These are phyloP conservation scores for Rubroshorea leprosula DNA, from an alignment of 345 rosid genomes.

Conservation along the genomic window DNA sequence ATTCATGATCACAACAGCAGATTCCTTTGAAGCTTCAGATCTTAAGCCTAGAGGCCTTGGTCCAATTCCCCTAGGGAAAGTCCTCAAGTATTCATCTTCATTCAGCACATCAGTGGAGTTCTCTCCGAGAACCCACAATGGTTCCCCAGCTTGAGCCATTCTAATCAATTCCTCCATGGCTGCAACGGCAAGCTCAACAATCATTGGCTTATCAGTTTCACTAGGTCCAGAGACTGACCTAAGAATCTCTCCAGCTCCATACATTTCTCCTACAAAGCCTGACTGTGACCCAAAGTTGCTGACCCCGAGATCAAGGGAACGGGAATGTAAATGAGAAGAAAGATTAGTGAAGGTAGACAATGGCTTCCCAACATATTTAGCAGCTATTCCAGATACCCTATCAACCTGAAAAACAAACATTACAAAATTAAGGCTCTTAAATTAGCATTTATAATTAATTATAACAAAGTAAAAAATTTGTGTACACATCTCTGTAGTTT, in stretches of 20 bases:
- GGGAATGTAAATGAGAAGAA: constrained; percentile 43
- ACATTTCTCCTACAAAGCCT: constrained; percentile 70
- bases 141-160: constrained; percentile 75
- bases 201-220: constrained; percentile 84
- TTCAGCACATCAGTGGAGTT: constrained; percentile 45
- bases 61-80: constrained; percentile 80
- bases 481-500: not conserved
- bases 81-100: constrained; percentile 73
- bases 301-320: constrained; percentile 49
- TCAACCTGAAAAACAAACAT: constrained; percentile 47
- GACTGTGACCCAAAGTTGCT: constrained; percentile 48
- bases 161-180: constrained; percentile 94
- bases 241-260: constrained; percentile 51
- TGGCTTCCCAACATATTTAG: constrained; percentile 81
- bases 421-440: too few relatives aligned
- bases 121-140: constrained; percentile 60
- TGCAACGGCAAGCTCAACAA: constrained; percentile 84
- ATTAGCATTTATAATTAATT: too few relatives aligned
- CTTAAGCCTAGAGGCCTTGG: constrained; percentile 65
- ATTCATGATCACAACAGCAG: constrained; percentile 78
- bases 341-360: constrained; percentile 41
- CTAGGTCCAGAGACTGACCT: constrained; percentile 55
- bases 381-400: constrained; percentile 76
- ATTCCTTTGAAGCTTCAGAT: constrained; percentile 86
- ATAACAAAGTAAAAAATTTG: not conserved